A percentile compares a stretch with the other conserved stretches of the same genome.
phyloP scores from a whole-genome alignment of 2,329 filamentous ascomycete genomes.

The Neonectria punicea region DNA sequence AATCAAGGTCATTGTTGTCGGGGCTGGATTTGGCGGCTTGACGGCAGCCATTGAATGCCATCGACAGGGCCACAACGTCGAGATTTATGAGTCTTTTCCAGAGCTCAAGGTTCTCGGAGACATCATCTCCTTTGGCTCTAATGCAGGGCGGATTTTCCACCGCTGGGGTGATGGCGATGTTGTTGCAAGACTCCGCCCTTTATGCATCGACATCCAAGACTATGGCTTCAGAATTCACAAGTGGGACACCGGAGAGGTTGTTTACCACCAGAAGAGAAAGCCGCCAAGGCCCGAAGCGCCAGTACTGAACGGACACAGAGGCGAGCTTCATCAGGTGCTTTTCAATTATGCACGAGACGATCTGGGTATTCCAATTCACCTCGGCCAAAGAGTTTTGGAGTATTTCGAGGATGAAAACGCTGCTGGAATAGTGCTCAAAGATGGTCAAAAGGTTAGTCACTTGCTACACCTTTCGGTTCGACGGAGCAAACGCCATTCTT shows the following conservation, averaged over 20 bases:
- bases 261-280: slow-evolving; percentile 63
- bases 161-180: slow-evolving; percentile 62
- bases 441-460: slow-evolving; percentile 3
- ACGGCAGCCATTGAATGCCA: slow-evolving; percentile 72
- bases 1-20: slow-evolving; percentile 26
- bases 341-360: slow-evolving; percentile 66
- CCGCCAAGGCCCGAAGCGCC: slow-evolving; percentile 33
- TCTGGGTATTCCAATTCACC: slow-evolving; percentile 64
- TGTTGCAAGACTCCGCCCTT: slow-evolving; percentile 45
- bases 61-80: slow-evolving; percentile 68
- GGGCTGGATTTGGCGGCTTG: slow-evolving; percentile 67
- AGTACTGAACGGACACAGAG: slow-evolving; percentile 67
- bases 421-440: slow-evolving; percentile 11
- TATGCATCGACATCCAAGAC: slow-evolving; percentile 40
- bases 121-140: slow-evolving; percentile 71
- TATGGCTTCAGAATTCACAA: slow-evolving; percentile 73
- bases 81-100: slow-evolving; percentile 67
- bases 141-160: slow-evolving; percentile 64
- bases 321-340: slow-evolving; percentile 68
- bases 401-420: slow-evolving; percentile 61
- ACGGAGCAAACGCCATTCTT: neutral
- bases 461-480: neutral
- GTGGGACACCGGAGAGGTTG: slow-evolving; percentile 67
- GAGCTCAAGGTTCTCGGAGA: slow-evolving; percentile 69
- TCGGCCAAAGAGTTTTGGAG: slow-evolving; percentile 60